Base-by-base conservation (phyloP, 257 asterid genomes). In the Petunia axillaris region DNA sequence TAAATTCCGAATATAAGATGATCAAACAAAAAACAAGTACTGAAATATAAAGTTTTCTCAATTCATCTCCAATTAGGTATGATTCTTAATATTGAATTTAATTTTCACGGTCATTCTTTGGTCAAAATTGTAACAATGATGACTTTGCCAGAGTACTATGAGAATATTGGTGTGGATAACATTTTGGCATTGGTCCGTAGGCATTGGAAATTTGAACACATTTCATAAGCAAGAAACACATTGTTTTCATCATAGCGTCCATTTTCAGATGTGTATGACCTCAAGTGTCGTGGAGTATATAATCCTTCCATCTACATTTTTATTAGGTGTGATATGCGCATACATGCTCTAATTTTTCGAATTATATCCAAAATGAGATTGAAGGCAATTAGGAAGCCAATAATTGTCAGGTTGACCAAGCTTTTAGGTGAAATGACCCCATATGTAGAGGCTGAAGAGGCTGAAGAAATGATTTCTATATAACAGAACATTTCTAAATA, bases 91-190 rank as follows among this genome's bases (percentile, higher is more conserved):
- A 4, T 15, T 66, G 14, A 25, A 41, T 15, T 66, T 36, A 6
- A n/a, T 68, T 68, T 16, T n/a, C 7, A 15, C 3, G 53, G 57
- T 68, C 57, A 44, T 68, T 4, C 76, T 68, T 68, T 16, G 36
- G 4, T 44, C 57, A 68, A 43, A 68, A 68, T 68, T 43, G 76
- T 68, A 4, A 68, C 44, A 44, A 43, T 43, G 76, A 68, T 43
- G 39, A 43, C 36, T n/a, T 7, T 60, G 66, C 14, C 66, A 25
- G 13, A 68, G 57, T 43, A 68, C n/a, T 8, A 67, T 41, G 55
- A 43, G 37, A 3, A 62, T 62, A 67, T 43, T 41, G 54, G 55
- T 41, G 36, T 40, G n/a, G 75, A 67, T 41, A 67, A 4, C 1
- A 4, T 43, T 67, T 67, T 67, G 38, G 55, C 38, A 43, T 57